Evolutionary conservation across 106 monocot genomes (phyloP), one percentile per base, ranked within the genome.

Genomic region (Ottelia alismoides): DNA sequence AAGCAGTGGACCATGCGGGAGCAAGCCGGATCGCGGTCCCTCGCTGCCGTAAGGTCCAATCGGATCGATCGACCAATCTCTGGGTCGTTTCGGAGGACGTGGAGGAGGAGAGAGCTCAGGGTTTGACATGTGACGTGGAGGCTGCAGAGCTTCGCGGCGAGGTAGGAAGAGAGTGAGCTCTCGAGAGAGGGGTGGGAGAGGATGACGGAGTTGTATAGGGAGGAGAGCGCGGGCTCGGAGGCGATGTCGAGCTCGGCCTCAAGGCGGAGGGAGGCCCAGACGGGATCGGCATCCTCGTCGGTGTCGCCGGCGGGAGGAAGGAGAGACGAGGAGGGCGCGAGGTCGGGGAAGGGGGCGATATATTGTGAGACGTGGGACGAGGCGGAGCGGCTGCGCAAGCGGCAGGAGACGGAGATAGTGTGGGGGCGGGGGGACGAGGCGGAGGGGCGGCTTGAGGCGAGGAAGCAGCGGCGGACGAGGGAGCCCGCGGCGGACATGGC

Each of bases 11-110:
- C 67, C 67, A 62, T 63, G 45, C 56, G 53, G 25, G 62, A 12
- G 67, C 79, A 80, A 2, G 74, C 79, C 4, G 79, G 58, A 49
- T 80, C 79, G 20, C 79, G 74, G 22, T 74, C 79, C 7, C 63
- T 40, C 51, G 70, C 70, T 11, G 74, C 79, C 7, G 32, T 31
- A 27, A 76, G 62, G 49, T 82, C 82, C 20, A 53, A 65, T 4
- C 82, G 62, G 3, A 50, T 55, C 0, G 76, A 53, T 19, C 50
- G 11, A 10, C 30, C 40, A 50, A 81, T 69, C 16, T 20, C 25
- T 18, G 47, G 53, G 9, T 73, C 66, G 14, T 29, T 28, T n/a
- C 84, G 69, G 43, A 30, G 45, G 55, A 46, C 25, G 35, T 46
- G 9, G 71, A 53, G 25, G 78, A 27, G 23, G 59, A 47, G 51